Evolutionary conservation across 192 early-diverging fungal species (phyloP), one percentile per base, ranked within the genome.

Genomic region (Coemansia asiatica): DNA sequence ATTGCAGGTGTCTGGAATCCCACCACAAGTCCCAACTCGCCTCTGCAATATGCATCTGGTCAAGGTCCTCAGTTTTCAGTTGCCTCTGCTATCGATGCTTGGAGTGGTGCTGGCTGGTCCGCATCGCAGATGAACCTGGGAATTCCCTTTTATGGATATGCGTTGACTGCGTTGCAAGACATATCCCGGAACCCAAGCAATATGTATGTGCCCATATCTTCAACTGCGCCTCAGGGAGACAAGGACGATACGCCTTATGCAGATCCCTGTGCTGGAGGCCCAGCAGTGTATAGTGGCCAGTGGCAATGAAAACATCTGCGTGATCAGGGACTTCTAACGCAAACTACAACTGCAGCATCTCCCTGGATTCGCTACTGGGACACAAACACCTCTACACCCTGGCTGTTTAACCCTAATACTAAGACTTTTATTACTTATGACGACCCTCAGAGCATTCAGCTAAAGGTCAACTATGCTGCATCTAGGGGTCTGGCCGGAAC

Each of bases 401-500:
- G 89, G 88, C 33, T 92, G 27, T 92, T 84, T 67, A 87, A 88
- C 25, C 76, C 76, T 2, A 44, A 33, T 2, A 85, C 71, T 25
- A 86, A 72, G 19, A 69, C 65, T 5, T 88, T 85, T 62, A 85
- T 91, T 56, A 84, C 87, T 2, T 91, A 91, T 57, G 87, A 90
- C 58, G 87, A 91, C 48, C 74, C 84, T 33, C 51, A 75, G 31
- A 87, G 86, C n/a, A 60, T 91, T 36, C 57, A 62, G 22, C 51
- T 79, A 31, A 90, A 90, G 72, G 80, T 83, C 0, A 60, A 83
- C 53, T 87, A 81, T 64, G 85, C 86, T 10, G 70, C 71, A 36
- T 67, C 78, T 8, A 73, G 83, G 28, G 75, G 75, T 8, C 74
- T 91, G 12, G 84, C 70, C 49, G 89, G 89, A 15, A 69, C 86